Evolutionary conservation across 768 basidiomycete species (phyloP), one percentile per base, ranked within the genome.

Genomic region (Leccinum broughii): DNA sequence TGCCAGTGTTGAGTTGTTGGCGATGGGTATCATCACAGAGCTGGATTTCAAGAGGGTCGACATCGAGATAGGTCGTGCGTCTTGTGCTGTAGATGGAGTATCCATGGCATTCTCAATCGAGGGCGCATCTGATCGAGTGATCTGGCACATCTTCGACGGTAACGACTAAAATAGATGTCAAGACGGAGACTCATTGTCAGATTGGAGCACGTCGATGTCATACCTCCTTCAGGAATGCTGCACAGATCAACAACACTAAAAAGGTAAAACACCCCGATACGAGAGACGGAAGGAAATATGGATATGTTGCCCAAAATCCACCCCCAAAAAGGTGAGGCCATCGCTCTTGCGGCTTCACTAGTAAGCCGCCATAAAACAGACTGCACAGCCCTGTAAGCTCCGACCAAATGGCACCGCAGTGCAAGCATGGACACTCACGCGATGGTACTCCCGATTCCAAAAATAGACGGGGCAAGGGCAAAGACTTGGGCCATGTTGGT

Each of bases 311-410:
- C 77, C 77, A 77, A 61, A 78, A 78, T 53, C 60, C 65, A 39
- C 74, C 76, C 32, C 72, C 64, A 63, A 88, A 87, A 3, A 80
- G 55, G 5, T 61, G 17, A 1, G 85, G 85, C 68, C 83, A 87
- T 28, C 70, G 80, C 39, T 86, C 82, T 39, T 81, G 80, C 24
- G 86, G 86, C 61, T 76, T 78, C 54, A 78, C 77, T 48, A 88
- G 75, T 13, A 75, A 76, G 8, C 86, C 86, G 3, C 86, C 86
- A 37, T 85, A 82, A 22, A 87, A 70, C 11, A 85, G 83, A 32
- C 85, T 84, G 61, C 70, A 46, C 34, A 22, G 7, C 2, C 3
- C 22, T 15, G n/a, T 61, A 3, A 62, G 60, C 10, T 41, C 48
- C 53, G 20, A 10, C 7, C 17, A 24, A 13, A 20, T 3, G 3